These are phyloP conservation scores for Fusarium nygamai DNA, from an alignment of 2,329 filamentous ascomycete species.

Conservation along the genomic window DNA sequence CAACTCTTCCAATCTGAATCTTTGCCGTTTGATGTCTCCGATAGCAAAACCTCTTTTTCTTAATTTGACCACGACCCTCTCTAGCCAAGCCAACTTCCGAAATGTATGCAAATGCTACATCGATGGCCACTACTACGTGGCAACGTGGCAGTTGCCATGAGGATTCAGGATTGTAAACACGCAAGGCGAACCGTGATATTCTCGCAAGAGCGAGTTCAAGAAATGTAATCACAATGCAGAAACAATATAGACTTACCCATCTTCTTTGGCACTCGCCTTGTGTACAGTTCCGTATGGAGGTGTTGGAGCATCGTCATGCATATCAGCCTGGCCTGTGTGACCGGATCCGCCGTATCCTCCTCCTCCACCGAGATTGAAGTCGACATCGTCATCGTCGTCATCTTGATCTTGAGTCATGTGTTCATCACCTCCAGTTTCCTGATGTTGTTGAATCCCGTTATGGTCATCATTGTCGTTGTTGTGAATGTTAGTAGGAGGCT, in stretches of 20 bases:
- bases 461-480: conserved; percentile 41
- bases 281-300: conserved; percentile 51
- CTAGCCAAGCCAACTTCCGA: conserved; percentile 43
- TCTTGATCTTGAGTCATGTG: conserved; percentile 57
- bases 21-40: conserved; percentile 38
- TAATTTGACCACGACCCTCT: conserved; percentile 43
- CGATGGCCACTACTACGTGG: conserved; percentile 35
- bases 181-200: conserved; percentile 15
- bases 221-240: conserved; percentile 39
- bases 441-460: conserved; percentile 29
- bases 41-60: conserved; percentile 38
- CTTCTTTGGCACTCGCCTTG: conserved; percentile 72
- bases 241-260: conserved; percentile 52
- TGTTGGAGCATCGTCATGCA: conserved; percentile 47
- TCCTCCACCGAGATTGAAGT: conserved; percentile 66
- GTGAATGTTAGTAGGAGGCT: conserved; percentile 39
- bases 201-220: conserved; percentile 11
- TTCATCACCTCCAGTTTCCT: conserved; percentile 48
- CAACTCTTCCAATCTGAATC: conserved; percentile 37
- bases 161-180: conserved; percentile 26
- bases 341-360: conserved; percentile 43
- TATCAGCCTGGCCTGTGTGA: conserved; percentile 39
- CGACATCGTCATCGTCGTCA: conserved; percentile 67
- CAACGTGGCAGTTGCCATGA: conserved; percentile 32
- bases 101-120: conserved; percentile 32